Base-by-base conservation (phyloP, 257 asterid genomes). In the Gynochthodes officinalis region DNA sequence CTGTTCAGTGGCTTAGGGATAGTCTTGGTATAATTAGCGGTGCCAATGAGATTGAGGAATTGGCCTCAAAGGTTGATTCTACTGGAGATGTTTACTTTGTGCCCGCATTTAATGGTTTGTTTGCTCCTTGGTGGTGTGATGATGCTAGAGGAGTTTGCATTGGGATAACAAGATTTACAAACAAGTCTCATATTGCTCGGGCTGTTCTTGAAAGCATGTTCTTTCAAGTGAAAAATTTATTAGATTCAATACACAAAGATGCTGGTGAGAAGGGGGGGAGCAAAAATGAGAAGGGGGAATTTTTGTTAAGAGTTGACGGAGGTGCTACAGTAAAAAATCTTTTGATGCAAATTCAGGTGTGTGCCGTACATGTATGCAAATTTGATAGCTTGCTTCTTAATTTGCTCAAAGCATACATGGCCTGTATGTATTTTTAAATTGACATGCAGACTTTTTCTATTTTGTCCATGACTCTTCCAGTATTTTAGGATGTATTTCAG, bases 111-210 rank as follows among this genome's bases (percentile, higher is more conserved):
- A 92, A 90, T 52, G 99, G 99, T 8, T 68, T 95, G 81, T 95
- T 95, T 77, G 99, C 99, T 49, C 99, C 99, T 9, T 92, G 98
- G 98, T 95, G 99, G 99, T 85, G 99, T 15, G 99, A 95, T 63
- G 98, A 95, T 77, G 99, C 99, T 65, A 82, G 99, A 0, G 99
- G 99, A 10, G 90, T 92, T 32, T 86, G 88, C 70, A 82, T 95
- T 30, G 99, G 99, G 19, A 95, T 95, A 62, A 92, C 99, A 3
- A 83, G 99, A 86, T 89, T 91, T 74, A 91, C 99, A 3, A 88
- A 91, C 77, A 94, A 94, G 75, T 89, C 97, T 75, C 99, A 94
- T 73, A 89, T 94, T 75, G 97, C 97, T 61, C 75, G 98, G 14
- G 97, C 98, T 2, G 98, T 94, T 62, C 98, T 95, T 5, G 99